A percentile compares a stretch with the other conserved stretches of the same genome.
Evolutionary conservation across 805 yeast species (phyloP).

Genomic region (Scheffersomyces ergatensis): DNA sequence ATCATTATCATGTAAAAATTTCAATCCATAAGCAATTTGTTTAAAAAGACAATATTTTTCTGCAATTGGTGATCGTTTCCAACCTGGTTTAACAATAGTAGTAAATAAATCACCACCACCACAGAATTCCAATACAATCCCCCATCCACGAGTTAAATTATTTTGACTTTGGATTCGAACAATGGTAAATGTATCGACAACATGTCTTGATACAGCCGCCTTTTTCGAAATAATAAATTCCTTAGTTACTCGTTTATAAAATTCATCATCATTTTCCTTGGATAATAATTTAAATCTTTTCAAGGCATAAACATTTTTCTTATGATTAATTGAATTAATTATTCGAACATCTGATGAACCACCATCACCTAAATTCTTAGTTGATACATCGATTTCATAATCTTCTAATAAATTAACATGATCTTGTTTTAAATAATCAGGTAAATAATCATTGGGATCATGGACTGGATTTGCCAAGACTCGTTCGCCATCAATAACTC

Average conservation of each 20-base stretch:
- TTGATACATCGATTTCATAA: slow-evolving; percentile 43
- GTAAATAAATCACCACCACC: slow-evolving; percentile 60
- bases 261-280: slow-evolving; percentile 62
- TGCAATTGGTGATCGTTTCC: slow-evolving; percentile 49
- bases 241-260: slow-evolving; percentile 60
- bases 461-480: slow-evolving; percentile 60
- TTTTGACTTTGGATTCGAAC: slow-evolving; percentile 57
- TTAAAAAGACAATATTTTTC: slow-evolving; percentile 70
- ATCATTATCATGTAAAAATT: slow-evolving; percentile 61
- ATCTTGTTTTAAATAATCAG: slow-evolving; percentile 49
- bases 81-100: slow-evolving; percentile 52
- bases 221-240: slow-evolving; percentile 63
- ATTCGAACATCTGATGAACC: slow-evolving; percentile 66
- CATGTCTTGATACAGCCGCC: slow-evolving; percentile 56
- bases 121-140: slow-evolving; percentile 65
- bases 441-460: slow-evolving; percentile 64
- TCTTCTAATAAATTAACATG: slow-evolving; percentile 51
- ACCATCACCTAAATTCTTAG: slow-evolving; percentile 63
- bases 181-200: slow-evolving; percentile 53
- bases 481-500: slow-evolving; percentile 43
- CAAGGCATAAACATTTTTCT: slow-evolving; percentile 55
- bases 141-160: slow-evolving; percentile 68
- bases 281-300: slow-evolving; percentile 61
- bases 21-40: slow-evolving; percentile 62
- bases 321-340: slow-evolving; percentile 33